Conservation (phyloP, 1,284 basidiomycete genomes). For the Leucoagaricus sp. region DNA sequence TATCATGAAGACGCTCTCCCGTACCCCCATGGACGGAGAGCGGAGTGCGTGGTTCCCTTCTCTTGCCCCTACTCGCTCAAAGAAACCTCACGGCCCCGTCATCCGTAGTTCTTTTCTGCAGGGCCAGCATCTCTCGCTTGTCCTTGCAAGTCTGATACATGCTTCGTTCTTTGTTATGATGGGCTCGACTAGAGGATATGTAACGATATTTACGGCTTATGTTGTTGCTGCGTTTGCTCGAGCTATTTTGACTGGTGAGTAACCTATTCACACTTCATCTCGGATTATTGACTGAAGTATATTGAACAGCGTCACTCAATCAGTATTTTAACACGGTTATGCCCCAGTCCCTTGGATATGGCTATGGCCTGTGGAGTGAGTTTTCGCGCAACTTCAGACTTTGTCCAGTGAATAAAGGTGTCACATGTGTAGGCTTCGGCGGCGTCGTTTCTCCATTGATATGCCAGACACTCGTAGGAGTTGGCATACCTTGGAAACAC, state of each 20-base stretch:
- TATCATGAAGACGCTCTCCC: conserved; percentile 42
- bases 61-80: conserved; percentile 21
- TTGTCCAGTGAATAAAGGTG: background rate
- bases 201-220: conserved; percentile 49
- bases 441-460: conserved; percentile 52
- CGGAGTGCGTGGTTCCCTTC: conserved; percentile 27
- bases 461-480: conserved; percentile 50
- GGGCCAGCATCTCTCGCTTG: conserved; percentile 41
- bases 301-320: conserved; percentile 33
- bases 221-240: conserved; percentile 47
- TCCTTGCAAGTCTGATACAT: conserved; percentile 43
- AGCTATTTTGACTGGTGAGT: conserved; percentile 46
- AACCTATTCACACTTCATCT: background rate
- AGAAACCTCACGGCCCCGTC: background rate
- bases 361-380: conserved; percentile 52
- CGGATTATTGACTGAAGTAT: background rate
- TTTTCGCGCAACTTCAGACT: background rate
- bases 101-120: conserved; percentile 43
- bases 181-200: conserved; percentile 45
- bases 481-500: conserved; percentile 49
- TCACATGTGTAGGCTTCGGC: conserved; percentile 42
- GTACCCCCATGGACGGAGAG: conserved; percentile 30
- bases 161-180: conserved; percentile 51
- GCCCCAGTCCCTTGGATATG: conserved; percentile 44
- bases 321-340: conserved; percentile 45